Evolutionary conservation across 805 yeast species (phyloP), one percentile per base, ranked within the genome.

Genomic region (Yarrowia hollandica): DNA sequence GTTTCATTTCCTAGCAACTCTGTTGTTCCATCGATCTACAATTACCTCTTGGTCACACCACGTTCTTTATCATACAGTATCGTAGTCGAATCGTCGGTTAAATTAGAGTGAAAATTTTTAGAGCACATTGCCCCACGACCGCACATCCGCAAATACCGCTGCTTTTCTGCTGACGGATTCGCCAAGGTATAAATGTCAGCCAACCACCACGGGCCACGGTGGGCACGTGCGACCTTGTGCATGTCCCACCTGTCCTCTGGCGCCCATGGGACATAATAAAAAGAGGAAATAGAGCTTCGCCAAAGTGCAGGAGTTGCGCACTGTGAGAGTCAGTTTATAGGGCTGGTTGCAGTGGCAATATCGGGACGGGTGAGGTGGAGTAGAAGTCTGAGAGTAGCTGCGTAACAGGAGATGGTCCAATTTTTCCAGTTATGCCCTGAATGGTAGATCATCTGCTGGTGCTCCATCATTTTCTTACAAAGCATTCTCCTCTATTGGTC

Each of bases 231-330:
- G 21, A 2, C 1, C 5, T 5, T 4, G 21, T 46, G 54, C 54
- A 46, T 46, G 37, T 30, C n/a, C n/a, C n/a, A 31, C 34, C 7
- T 25, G 6, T 25, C 28, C 28, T 10, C 10, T 6, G 10, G 10
- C 28, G 28, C 6, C 10, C 28, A 25, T 7, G 10, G 10, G 10
- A 25, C 6, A 25, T 25, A 12, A n/a, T n/a, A 12, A 31, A 31
- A 31, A 31, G 5, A 46, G n/a, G n/a, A 31, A 48, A 48, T 31
- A 48, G 34, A 48, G 55, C 55, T 31, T 48, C 39, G 39, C 19
- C 34, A 4, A 38, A 4, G 55, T 33, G 55, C 55, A 46, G 39
- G n/a, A n/a, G 21, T 15, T 2, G 39, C 5, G 55, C 39, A 33
- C 11, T n/a, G 31, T 4, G 46, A 10, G 42, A 37, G 42, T 14